Percentiles rank a stretch among this genome's conserved stretches.
Conservation (phyloP, 306 rosid genomes). For the Betula pendula region DNA sequence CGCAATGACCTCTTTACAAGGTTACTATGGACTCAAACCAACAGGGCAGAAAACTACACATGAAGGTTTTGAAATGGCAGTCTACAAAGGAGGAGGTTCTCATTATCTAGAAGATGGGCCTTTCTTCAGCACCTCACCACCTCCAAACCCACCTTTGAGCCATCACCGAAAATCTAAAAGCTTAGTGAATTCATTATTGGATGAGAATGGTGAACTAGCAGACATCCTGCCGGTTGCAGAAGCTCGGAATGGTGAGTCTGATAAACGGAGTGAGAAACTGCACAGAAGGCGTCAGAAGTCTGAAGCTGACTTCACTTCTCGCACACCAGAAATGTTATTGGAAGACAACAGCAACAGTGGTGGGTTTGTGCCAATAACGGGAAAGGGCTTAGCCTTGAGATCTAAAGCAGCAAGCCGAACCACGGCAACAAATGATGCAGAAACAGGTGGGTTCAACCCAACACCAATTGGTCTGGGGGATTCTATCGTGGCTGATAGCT, state of each 20-base stretch:
- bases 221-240: slow-evolving; percentile 22
- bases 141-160: slow-evolving; percentile 29
- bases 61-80: slow-evolving; percentile 43
- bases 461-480: slow-evolving; percentile 45
- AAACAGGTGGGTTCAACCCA: slow-evolving; percentile 42
- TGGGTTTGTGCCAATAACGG: slow-evolving; percentile 58
- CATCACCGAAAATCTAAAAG: slow-evolving; percentile 64
- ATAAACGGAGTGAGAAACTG: slow-evolving; percentile 49
- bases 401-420: slow-evolving; percentile 50
- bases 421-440: slow-evolving; percentile 42
- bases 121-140: slow-evolving; percentile 18
- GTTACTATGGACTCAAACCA: slow-evolving; percentile 69
- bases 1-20: slow-evolving; percentile 81
- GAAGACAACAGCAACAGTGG: slow-evolving; percentile 47
- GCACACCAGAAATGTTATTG: slow-evolving; percentile 61
- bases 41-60: slow-evolving; percentile 27
- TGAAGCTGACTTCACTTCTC: slow-evolving; percentile 51
- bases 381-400: slow-evolving; percentile 74
- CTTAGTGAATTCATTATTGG: slow-evolving; percentile 49
- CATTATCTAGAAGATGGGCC: slow-evolving; percentile 45
- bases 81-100: slow-evolving; percentile 30
- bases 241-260: slow-evolving; percentile 40
- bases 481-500: slow-evolving; percentile 39
- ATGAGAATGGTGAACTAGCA: slow-evolving; percentile 49
- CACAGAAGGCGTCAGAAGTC: slow-evolving; percentile 69